Conservation (phyloP, 2,329 filamentous ascomycete species). For the Colletotrichum sojae region DNA sequence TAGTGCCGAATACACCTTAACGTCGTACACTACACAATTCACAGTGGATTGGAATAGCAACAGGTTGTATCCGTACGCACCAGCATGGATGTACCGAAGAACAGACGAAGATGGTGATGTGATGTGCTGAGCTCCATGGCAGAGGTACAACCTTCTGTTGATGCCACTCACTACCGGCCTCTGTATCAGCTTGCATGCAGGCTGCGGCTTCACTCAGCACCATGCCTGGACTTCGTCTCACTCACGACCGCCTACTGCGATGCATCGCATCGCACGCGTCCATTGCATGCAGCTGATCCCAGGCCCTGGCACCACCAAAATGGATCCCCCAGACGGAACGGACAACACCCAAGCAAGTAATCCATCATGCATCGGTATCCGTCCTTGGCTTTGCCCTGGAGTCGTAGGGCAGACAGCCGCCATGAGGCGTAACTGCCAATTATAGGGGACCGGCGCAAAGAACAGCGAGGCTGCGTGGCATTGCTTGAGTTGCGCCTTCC, state of each 20-base stretch:
- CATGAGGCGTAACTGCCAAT: too few relatives aligned
- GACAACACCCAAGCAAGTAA: conserved; percentile 26
- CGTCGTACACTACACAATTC: too few relatives aligned
- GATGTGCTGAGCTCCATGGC: too few relatives aligned
- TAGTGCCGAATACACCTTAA: too few relatives aligned
- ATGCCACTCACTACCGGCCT: neutral
- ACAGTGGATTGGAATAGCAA: too few relatives aligned
- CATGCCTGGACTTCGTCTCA: neutral
- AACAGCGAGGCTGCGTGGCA: neutral
- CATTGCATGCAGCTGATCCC: conserved; percentile 13
- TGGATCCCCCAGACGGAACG: conserved; percentile 29
- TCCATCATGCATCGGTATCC: conserved; percentile 18
- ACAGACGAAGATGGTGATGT: too few relatives aligned
- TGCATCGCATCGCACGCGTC: conserved; percentile 9
- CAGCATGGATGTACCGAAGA: too few relatives aligned
- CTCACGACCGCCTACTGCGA: neutral
- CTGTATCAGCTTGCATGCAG: neutral
- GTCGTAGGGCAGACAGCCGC: conserved; percentile 8
- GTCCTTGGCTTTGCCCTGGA: conserved; percentile 10
- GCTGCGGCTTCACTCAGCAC: neutral
- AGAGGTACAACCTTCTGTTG: too few relatives aligned
- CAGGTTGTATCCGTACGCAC: too few relatives aligned
- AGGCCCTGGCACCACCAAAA: conserved; percentile 15
- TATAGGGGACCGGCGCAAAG: neutral
- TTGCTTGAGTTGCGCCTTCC: too few relatives aligned